Base-by-base conservation (phyloP, 768 basidiomycete genomes). In the Auricularia sp. region DNA sequence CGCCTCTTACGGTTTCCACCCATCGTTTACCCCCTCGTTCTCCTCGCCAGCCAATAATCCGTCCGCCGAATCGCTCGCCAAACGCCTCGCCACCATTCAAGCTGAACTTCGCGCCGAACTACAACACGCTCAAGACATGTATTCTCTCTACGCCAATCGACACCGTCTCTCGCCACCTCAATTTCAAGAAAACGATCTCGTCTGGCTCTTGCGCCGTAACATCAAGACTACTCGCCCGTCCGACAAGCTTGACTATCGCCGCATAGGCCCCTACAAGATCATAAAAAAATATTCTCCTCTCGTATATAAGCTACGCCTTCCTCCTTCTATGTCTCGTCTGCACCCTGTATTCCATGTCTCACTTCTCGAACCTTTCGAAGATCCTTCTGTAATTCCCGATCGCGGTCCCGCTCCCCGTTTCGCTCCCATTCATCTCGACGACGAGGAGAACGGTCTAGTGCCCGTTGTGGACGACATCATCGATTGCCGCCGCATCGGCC, bases 221-320 rank as follows among this genome's bases (percentile, higher is more conserved):
- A 77, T 80, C 67, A 72, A 71, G 23, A 79, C 79, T 8, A 76
- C 71, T n/a, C 69, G 76, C 14, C 78, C 78, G 2, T 75, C 76
- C 2, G 62, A 70, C 39, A 81, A 81, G 66, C 76, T 81, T 42
- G 74, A 76, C 44, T 69, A 76, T 61, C 67, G 69, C 11, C 68
- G 68, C 10, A 70, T 77, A 3, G 73, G 75, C 5, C 76, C 73
- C 3, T 76, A 61, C 61, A 51, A 64, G 14, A 62, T 62, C 21
- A 61, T 42, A 2, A n/a, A 36, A 36, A 14, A 61, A 61, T 36
- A 29, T 21, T 12, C 12, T 29, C 18, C 53, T 56, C 53, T n/a
- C 18, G 8, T 21, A 8, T 56, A 56, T 29, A 56, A 18, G 23
- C 18, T 56, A 18, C 53, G 53, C 16, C 21, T 70, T 2, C 67